phyloP scores from a whole-genome alignment of 78 protist species.

The Chrysochromulina parva region DNA sequence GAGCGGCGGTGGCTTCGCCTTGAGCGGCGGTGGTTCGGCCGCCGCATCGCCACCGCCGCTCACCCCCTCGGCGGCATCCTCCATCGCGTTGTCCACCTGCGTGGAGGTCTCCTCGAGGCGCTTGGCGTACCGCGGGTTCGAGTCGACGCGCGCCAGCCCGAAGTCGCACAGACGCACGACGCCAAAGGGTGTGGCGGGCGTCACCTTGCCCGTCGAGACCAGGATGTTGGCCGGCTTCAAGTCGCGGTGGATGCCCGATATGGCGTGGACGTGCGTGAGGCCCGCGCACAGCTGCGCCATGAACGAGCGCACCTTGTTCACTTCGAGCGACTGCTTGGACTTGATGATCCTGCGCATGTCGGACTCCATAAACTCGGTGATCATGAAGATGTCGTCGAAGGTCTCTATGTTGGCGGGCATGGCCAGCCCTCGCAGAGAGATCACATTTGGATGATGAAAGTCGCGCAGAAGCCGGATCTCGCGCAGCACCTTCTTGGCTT shows the following conservation, averaged over 20 bases:
- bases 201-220: neutral
- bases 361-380: neutral
- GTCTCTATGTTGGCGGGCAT: neutral
- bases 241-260: neutral
- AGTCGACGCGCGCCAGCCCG: no score
- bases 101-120: no score
- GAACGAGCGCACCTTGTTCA: neutral
- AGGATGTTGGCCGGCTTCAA: slow-evolving; percentile 4
- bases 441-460: neutral
- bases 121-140: no score
- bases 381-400: neutral
- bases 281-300: neutral
- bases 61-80: no score
- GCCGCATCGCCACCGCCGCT: no score
- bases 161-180: no score
- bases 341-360: neutral
- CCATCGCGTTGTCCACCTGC: no score
- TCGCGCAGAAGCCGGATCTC: slow-evolving; percentile 12
- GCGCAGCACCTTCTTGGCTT: slow-evolving; percentile 3
- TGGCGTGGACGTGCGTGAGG: neutral
- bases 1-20: neutral
- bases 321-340: no score
- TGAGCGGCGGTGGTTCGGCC: no score
- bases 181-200: no score
- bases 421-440: neutral